Base-by-base conservation (phyloP, 345 rosid genomes). In the Streptanthus diversifolius region DNA sequence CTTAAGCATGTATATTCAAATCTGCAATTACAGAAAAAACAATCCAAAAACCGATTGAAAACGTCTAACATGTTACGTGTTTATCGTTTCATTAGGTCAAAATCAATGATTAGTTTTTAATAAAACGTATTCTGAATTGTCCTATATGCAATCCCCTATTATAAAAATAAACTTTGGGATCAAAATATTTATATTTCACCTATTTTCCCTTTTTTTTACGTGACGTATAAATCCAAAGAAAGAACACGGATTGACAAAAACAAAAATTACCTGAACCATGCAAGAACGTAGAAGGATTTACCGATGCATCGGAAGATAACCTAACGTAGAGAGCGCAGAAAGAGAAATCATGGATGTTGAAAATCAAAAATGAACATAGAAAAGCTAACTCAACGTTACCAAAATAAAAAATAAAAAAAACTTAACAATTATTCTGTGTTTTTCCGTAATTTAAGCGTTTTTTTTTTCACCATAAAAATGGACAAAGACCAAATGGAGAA, bases 261-360 rank as follows among this genome's bases (percentile, higher is more conserved):
- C 22, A 49, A n/a, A 13, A 44, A 14, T 17, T 65, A 73, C 71
- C 59, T 65, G 66, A 73, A 65, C 9, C 52, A 66, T 25, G 60
- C 72, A 74, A 57, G 67, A 73, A 56, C 72, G 24, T 52, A 36
- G 57, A 58, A 73, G 24, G 30, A 48, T 72, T 62, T 61, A 54
- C 12, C 30, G 19, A 71, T 51, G 63, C 71, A 67, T 39, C 18
- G 11, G 39, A 48, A 48, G 36, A 58, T 37, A 70, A 32, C n/a
- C 11, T 58, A 36, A 36, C 15, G 40, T 12, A 71, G 32, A 39
- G 6, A 49, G n/a, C 17, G 14, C 27, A 29, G 54, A 30, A 12
- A 63, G 39, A 29, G 43, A 6, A 21, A 17, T n/a, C 22, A 54
- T n/a, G 60, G 30, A 48, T 62, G 44, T 30, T 2, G 21, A 56